A percentile compares a stretch with the other conserved stretches of the same genome.
Conservation (phyloP, 148 eudicot genomes). For the Persicaria tinctoria region DNA sequence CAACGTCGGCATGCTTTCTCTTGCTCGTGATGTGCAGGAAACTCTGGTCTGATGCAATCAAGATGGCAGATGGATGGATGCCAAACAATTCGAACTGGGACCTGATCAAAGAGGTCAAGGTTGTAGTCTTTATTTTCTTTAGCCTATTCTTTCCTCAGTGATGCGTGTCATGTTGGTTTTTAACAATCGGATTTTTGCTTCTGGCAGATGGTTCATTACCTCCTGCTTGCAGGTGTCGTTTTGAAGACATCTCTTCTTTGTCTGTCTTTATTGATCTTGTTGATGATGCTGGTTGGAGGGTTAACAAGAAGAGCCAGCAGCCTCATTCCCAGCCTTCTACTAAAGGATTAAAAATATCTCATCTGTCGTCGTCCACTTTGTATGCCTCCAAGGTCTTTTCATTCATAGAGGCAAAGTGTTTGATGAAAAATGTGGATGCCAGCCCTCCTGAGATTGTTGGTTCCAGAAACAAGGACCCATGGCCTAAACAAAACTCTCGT, state of each 20-base stretch:
- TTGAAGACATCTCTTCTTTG: conserved; percentile 41
- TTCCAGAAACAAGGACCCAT: conserved; percentile 24
- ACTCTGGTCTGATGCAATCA: conserved; percentile 62
- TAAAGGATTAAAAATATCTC: conserved; percentile 43
- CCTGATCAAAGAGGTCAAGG: conserved; percentile 36
- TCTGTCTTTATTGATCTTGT: conserved; percentile 61
- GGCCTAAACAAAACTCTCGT: conserved; percentile 30
- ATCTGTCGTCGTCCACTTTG: conserved; percentile 69
- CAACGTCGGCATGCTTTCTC: conserved; percentile 64
- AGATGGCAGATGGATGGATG: conserved; percentile 69
- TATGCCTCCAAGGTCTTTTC: conserved; percentile 65
- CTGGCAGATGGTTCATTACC: conserved; percentile 75
- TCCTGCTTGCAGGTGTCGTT: conserved; percentile 78
- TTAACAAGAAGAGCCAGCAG: conserved; percentile 43
- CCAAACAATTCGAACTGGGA: conserved; percentile 24
- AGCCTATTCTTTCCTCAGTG: too few relatives aligned
- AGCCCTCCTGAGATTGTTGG: conserved; percentile 15
- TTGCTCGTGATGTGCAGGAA: conserved; percentile 60
- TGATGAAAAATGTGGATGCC: conserved; percentile 51
- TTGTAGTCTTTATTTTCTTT: too few relatives aligned
- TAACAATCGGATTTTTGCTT: not conserved
- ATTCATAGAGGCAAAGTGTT: conserved; percentile 58
- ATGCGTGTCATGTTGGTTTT: not conserved
- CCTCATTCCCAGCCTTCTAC: conserved; percentile 42
- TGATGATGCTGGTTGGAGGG: conserved; percentile 43